Percentiles rank a stretch among this genome's conserved stretches.
phyloP scores from a whole-genome alignment of 2,329 filamentous ascomycete genomes.

The Helotiales sp. region DNA sequence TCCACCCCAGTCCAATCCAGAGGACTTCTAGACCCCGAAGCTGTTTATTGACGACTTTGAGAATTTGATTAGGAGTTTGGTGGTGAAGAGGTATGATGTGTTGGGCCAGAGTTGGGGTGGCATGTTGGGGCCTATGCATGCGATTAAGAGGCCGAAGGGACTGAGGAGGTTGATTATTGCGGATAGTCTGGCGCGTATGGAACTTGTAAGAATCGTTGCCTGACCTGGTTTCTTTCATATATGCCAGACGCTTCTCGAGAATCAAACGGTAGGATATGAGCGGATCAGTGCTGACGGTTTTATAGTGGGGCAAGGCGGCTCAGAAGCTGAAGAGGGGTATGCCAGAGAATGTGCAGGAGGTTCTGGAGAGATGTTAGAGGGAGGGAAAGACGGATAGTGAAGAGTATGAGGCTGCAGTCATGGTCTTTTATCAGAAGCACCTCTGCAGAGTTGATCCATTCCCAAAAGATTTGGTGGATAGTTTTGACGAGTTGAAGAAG shows the following conservation, averaged over 20 bases:
- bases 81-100: constrained; percentile 49
- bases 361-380: constrained; percentile 31
- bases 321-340: constrained; percentile 28
- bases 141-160: constrained; percentile 45
- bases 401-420: constrained; percentile 30
- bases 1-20: constrained; percentile 54
- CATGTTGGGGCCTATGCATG: constrained; percentile 53
- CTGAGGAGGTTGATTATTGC: constrained; percentile 48
- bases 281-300: not conserved
- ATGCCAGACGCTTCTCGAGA: not conserved
- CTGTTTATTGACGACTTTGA: constrained; percentile 56
- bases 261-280: not conserved
- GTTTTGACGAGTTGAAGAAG: constrained; percentile 32
- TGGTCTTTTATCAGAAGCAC: constrained; percentile 30
- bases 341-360: constrained; percentile 21
- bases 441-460: constrained; percentile 27
- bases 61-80: constrained; percentile 51
- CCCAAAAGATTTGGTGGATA: constrained; percentile 31
- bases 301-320: constrained; percentile 10
- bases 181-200: constrained; percentile 38
- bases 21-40: constrained; percentile 52
- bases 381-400: constrained; percentile 26
- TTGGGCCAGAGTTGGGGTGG: constrained; percentile 59
- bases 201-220: not conserved
- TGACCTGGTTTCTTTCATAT: not conserved